A percentile compares a stretch with the other conserved stretches of the same genome.
Conservation (phyloP, 805 yeast species). For the Helenozyma baotianmanensis region DNA sequence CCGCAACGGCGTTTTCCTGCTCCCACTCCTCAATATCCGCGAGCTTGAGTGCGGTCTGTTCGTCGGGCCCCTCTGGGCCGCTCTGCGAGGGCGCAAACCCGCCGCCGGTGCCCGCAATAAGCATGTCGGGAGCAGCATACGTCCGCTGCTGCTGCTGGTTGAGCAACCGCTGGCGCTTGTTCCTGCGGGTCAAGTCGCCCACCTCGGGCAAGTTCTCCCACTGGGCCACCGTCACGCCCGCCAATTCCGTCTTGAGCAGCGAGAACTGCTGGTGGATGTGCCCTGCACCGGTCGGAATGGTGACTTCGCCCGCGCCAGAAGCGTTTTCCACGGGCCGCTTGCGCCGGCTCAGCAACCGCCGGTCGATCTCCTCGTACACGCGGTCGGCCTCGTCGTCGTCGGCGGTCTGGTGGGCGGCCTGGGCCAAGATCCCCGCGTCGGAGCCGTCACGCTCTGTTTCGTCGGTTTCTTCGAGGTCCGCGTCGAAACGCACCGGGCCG, state of each 20-base stretch:
- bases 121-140: conserved; percentile 79
- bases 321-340: conserved; percentile 11
- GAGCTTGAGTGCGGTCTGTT: conserved; percentile 2
- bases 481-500: conserved; percentile 32
- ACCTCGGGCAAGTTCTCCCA: conserved; percentile 88
- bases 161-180: conserved; percentile 64
- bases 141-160: conserved; percentile 61
- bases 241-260: conserved; percentile 62
- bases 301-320: conserved; percentile 3
- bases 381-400: conserved; percentile 78
- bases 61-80: neutral
- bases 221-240: conserved; percentile 57
- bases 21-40: conserved; percentile 14
- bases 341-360: conserved; percentile 29
- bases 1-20: conserved; percentile 1
- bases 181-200: conserved; percentile 76
- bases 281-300: conserved; percentile 13
- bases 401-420: conserved; percentile 23
- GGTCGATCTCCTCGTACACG: conserved; percentile 65
- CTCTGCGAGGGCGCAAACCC: neutral
- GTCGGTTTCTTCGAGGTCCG: conserved; percentile 17
- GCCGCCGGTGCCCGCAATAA: conserved; percentile 35
- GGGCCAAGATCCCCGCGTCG: conserved; percentile 31
- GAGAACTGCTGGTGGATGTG: conserved; percentile 49
- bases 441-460: conserved; percentile 24